Conservation (phyloP, 148 eudicot genomes). For the Rheum nobile region DNA sequence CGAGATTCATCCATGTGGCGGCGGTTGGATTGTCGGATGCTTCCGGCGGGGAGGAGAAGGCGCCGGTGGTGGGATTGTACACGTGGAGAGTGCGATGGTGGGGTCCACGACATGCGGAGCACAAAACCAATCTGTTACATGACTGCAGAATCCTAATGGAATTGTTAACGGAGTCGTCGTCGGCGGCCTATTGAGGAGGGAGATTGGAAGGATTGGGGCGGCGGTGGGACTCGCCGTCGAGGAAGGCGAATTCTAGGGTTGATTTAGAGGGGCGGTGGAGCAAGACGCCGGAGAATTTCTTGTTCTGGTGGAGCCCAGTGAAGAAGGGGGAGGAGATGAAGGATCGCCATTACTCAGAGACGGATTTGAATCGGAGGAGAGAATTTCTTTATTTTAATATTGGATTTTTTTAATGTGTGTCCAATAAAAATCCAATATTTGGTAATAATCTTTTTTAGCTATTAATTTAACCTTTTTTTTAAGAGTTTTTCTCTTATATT, state of each 20-base stretch:
- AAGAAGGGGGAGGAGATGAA: slow-evolving; percentile 12
- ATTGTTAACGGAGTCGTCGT: no score
- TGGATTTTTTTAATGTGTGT: no score
- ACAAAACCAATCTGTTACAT: no score
- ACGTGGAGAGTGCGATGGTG: neutral
- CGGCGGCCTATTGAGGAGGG: no score
- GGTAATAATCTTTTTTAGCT: no score
- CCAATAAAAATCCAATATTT: no score
- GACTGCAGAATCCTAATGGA: no score
- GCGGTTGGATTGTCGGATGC: neutral
- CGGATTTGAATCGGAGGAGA: slow-evolving; percentile 12
- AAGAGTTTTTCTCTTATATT: no score
- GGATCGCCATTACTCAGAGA: slow-evolving; percentile 10
- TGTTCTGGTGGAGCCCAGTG: neutral
- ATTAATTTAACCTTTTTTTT: no score
- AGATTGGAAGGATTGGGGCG: no score
- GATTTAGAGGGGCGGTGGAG: slow-evolving; percentile 4
- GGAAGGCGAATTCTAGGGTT: neutral
- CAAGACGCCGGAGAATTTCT: neutral
- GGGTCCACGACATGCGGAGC: neutral
- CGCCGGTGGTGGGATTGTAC: slow-evolving; percentile 4
- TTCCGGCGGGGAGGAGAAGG: neutral
- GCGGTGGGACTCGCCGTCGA: no score
- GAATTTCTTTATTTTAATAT: no score
- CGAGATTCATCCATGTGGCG: neutral